phyloP scores from a whole-genome alignment of 1,139 yeast species.

The Geotrichum carabidarum region DNA sequence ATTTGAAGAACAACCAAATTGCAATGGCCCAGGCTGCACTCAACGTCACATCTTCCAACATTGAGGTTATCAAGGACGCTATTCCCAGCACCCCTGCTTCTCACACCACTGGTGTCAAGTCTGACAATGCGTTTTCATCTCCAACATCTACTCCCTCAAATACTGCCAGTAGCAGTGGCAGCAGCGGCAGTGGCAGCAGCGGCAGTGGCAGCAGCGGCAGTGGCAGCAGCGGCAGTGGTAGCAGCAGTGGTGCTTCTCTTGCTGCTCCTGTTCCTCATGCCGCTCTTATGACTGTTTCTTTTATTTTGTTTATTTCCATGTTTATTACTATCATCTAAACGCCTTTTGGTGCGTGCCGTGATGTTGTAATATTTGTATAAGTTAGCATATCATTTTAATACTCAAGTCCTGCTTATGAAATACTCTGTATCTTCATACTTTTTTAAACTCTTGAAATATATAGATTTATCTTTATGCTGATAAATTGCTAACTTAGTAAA shows the following conservation, averaged over 20 bases:
- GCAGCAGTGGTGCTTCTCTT: background rate
- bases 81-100: constrained; percentile 15
- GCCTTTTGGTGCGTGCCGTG: background rate
- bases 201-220: background rate
- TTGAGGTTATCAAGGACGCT: constrained; percentile 19
- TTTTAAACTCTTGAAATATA: too few species aligned
- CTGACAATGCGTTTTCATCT: background rate
- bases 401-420: too few species aligned
- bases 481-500: too few species aligned
- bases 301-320: background rate
- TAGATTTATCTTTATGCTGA: too few species aligned
- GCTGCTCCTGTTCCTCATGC: background rate
- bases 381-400: too few species aligned
- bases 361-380: too few species aligned
- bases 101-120: background rate
- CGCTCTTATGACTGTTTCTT: background rate
- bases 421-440: too few species aligned
- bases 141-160: too few species aligned
- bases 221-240: background rate
- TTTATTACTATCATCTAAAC: background rate
- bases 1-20: constrained; percentile 10
- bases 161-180: background rate
- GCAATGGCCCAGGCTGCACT: constrained; percentile 26
- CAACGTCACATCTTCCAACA: constrained; percentile 22
- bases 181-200: background rate